Percentiles rank a stretch among this genome's conserved stretches.
Evolutionary conservation across 78 protist species (phyloP).

Genomic region (Emiliania huxleyi): DNA sequence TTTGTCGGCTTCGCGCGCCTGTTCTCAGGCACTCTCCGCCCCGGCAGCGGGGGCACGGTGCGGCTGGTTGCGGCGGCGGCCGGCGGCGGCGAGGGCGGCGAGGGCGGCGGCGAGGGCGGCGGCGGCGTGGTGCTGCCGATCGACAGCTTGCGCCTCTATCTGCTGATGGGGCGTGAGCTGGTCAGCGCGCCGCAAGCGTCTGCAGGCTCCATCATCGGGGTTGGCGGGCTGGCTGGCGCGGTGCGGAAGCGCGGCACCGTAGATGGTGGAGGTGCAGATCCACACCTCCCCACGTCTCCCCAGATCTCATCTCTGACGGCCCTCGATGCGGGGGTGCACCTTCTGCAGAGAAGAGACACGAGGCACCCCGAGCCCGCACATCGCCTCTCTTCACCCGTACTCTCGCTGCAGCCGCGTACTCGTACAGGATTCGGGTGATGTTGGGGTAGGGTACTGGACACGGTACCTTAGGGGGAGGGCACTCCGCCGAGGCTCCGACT

Average conservation of each 20-base stretch:
- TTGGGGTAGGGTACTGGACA: too few relatives aligned
- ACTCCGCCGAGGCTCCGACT: too few relatives aligned
- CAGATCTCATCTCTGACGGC: too few relatives aligned
- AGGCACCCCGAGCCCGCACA: too few relatives aligned
- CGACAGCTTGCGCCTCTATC: constrained; percentile 48
- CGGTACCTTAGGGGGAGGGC: too few relatives aligned
- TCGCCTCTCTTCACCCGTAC: too few relatives aligned
- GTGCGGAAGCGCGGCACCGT: constrained; percentile 84
- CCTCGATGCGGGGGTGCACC: too few relatives aligned
- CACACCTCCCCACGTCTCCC: too few relatives aligned
- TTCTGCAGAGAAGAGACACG: too few relatives aligned
- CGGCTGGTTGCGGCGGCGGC: neutral
- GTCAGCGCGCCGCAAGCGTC: constrained; percentile 65
- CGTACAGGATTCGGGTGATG: too few relatives aligned
- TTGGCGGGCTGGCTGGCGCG: constrained; percentile 80
- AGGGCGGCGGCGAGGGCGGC: neutral
- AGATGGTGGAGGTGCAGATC: too few relatives aligned
- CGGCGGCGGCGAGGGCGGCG: neutral
- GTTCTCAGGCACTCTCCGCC: constrained; percentile 72
- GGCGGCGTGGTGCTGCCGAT: neutral
- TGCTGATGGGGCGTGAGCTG: constrained; percentile 89
- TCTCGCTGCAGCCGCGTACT: too few relatives aligned
- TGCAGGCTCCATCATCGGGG: constrained; percentile 89
- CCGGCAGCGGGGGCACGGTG: constrained; percentile 31
- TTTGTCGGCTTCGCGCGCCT: constrained; percentile 85